Evolutionary conservation across 805 yeast species (phyloP).

Genomic region (Wickerhamiella slavikovae): DNA sequence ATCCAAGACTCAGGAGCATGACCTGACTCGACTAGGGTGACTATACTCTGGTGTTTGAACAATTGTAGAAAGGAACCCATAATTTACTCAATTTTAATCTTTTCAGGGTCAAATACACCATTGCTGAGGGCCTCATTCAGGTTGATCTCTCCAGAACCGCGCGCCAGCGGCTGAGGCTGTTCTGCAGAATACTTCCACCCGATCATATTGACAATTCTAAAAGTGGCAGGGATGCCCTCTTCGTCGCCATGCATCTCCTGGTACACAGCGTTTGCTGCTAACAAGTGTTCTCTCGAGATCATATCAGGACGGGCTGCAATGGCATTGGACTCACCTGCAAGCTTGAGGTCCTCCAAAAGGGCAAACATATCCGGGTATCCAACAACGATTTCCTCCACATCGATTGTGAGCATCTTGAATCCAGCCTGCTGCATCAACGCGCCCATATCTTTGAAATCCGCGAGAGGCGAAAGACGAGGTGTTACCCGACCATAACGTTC

Average conservation of each 20-base stretch:
- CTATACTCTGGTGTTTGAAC: too few relatives aligned
- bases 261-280: slow-evolving; percentile 65
- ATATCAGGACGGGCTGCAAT: slow-evolving; percentile 21
- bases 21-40: too few relatives aligned
- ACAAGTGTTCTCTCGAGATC: slow-evolving; percentile 39
- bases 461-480: slow-evolving; percentile 65
- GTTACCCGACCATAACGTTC: slow-evolving; percentile 64
- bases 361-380: slow-evolving; percentile 55
- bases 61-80: too few relatives aligned
- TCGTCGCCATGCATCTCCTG: slow-evolving; percentile 45
- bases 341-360: slow-evolving; percentile 47
- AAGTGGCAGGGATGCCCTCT: slow-evolving; percentile 59
- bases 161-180: slow-evolving; percentile 51
- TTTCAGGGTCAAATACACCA: slow-evolving; percentile 19
- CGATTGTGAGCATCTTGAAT: slow-evolving; percentile 62
- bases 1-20: too few relatives aligned
- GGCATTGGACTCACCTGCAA: slow-evolving; percentile 75
- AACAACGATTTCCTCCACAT: slow-evolving; percentile 64
- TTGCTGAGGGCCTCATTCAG: too few relatives aligned
- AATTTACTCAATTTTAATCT: too few relatives aligned
- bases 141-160: slow-evolving; percentile 53
- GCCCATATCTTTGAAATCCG: slow-evolving; percentile 60
- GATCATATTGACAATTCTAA: slow-evolving; percentile 58
- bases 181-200: slow-evolving; percentile 65
- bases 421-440: slow-evolving; percentile 52